Base-by-base conservation (phyloP, 176 grass and related monocot species). In the Phragmites australis region DNA sequence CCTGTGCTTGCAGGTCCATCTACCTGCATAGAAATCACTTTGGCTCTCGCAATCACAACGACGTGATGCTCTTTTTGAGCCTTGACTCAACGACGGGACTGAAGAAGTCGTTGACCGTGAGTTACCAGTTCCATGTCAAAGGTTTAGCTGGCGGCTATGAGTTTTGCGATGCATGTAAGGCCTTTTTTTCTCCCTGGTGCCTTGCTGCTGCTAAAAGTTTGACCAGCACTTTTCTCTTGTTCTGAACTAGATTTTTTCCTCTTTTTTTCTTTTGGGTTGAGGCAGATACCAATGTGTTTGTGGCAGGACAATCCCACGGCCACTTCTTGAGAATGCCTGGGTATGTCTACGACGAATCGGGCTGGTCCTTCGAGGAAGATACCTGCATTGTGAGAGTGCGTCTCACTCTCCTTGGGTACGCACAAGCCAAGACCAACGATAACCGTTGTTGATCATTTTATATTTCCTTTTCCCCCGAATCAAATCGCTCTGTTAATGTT, bases 91-190 rank as follows among this genome's bases (percentile, higher is more conserved):
- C 63, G 63, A 42, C 37, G 21, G 37, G 34, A 5, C 34, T 41
- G 34, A 66, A 66, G 37, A 66, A 41, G 37, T 66, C 63, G 8
- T 41, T 66, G 18, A 66, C 37, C 18, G 19, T 40, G 19, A 66
- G 19, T n/a, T 66, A 66, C 10, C 61, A 64, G 17, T 64, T 64
- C 61, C 61, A 64, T 64, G 61, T 64, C 31, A 64, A 39, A 39
- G 61, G 61, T 18, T 39, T 64, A 21, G 61, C 17, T 16, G 31
- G 31, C 1, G 61, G 31, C 31, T 64, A 39, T 8, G 63, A 66
- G 19, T 22, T 66, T 42, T 66, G 37, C 18, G 63, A 66, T 66
- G 63, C 63, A 66, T 66, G 63, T 66, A 42, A 66, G 19, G 9
- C 18, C 2, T 42, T 22, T 42, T n/a, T 19, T n/a, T 50, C 21